Evolutionary conservation across 2,329 filamentous ascomycete species (phyloP), one percentile per base, ranked within the genome.

Genomic region (Elsinoe fawcettii): DNA sequence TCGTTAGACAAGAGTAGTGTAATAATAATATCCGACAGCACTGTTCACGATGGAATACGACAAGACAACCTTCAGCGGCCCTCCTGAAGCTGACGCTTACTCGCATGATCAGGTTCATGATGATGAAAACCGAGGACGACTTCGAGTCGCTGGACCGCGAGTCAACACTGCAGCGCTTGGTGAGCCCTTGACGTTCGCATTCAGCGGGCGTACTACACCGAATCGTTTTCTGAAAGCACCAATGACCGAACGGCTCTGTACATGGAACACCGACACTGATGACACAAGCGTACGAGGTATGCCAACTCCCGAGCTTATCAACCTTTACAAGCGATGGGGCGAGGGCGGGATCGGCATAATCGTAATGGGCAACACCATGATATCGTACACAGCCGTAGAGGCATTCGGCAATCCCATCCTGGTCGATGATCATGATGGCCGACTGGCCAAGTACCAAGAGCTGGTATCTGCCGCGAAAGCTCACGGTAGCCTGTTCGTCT

Each of bases 201-300:
- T 68, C 57, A 65, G 63, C 16, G 61, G 63, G 22, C 59, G 63
- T 14, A 65, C 59, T 16, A 66, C 66, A 1, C 61, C 59, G 49
- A 68, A 69, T 32, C 57, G 66, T 9, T 67, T 68, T 46, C 58
- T 67, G 20, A 68, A 69, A 58, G 66, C 62, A 5, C 62, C 65
- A 16, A 67, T 69, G 66, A 69, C 65, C 2, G 65, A 69, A 56
- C 63, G 66, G 2, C 60, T 68, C 5, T 68, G 62, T 56, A 58
- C 57, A 14, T 68, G 66, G 65, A 65, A 64, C 58, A 58, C 46
- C 16, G 61, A 62, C 8, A 55, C 51, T 41, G 61, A 66, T 30
- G 57, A 63, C 25, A 63, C 67, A 27, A 59, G 53, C 18, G 57
- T 60, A 22, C 64, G 67, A 23, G 66, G 67, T n/a, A 61, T 62